These are phyloP conservation scores for Dactylellina drechsleri DNA, from an alignment of 2,329 filamentous ascomycete genomes.

Conservation along the genomic window DNA sequence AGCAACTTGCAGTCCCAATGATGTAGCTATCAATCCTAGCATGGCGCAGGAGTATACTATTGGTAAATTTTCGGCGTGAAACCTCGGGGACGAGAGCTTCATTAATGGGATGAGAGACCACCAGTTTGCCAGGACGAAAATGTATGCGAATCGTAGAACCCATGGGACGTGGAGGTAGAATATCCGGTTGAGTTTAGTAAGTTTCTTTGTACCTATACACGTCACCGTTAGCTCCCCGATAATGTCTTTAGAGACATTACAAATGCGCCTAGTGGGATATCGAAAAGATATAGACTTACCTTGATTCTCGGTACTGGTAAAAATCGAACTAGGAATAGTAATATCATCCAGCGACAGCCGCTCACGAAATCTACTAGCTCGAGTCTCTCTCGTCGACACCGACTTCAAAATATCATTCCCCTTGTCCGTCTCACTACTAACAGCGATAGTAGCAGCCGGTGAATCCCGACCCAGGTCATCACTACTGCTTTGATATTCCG, in stretches of 20 bases:
- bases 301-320: conserved; percentile 6
- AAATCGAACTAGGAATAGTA: conserved; percentile 19
- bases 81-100: conserved; percentile 10
- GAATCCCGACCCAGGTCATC: conserved; percentile 1
- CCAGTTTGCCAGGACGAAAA: conserved; percentile 43
- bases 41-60: conserved; percentile 30
- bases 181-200: conserved; percentile 4
- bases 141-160: conserved; percentile 31
- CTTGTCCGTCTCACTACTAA: not conserved
- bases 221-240: not conserved
- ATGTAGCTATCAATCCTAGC: conserved; percentile 16
- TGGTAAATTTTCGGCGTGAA: conserved; percentile 43
- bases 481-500: not conserved
- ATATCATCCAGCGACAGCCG: conserved; percentile 17
- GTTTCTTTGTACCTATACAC: not conserved
- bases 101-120: conserved; percentile 44
- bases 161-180: conserved; percentile 37
- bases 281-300: too few species aligned
- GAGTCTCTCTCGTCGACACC: not conserved
- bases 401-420: conserved; percentile 1
- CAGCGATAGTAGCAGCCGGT: conserved; percentile 6
- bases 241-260: not conserved
- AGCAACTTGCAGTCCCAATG: conserved; percentile 10
- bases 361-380: conserved; percentile 33
- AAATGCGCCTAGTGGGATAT: not conserved